Conservation (phyloP, 2,329 filamentous ascomycete species). For the Fusarium multiceps region DNA sequence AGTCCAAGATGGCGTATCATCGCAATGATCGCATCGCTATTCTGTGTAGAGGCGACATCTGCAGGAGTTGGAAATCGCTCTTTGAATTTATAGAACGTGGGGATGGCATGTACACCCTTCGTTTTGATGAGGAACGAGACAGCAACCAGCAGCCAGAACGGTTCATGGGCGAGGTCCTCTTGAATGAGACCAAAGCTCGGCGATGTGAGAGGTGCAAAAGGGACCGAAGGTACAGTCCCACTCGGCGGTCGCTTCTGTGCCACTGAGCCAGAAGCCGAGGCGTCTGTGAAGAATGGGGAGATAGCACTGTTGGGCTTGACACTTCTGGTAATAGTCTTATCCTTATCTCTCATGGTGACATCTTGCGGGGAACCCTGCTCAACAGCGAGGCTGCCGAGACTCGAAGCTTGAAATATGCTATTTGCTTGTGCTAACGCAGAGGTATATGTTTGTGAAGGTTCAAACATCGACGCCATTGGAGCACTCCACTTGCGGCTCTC, state of each 20-base stretch:
- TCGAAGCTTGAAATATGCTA: neutral
- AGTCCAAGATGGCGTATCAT: slow-evolving; percentile 79
- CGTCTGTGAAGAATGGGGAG: slow-evolving; percentile 51
- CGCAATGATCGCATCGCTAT: slow-evolving; percentile 62
- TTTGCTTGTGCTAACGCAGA: slow-evolving; percentile 5
- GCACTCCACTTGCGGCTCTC: slow-evolving; percentile 30
- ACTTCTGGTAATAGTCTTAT: neutral
- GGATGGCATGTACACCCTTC: slow-evolving; percentile 77
- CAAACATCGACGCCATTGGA: slow-evolving; percentile 3
- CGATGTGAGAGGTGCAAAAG: slow-evolving; percentile 74
- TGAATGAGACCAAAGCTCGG: slow-evolving; percentile 82
- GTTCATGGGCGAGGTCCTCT: slow-evolving; percentile 78
- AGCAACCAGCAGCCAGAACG: slow-evolving; percentile 84
- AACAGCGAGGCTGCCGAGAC: neutral
- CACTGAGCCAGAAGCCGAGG: slow-evolving; percentile 15
- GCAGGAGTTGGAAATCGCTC: slow-evolving; percentile 73
- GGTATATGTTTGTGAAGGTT: slow-evolving; percentile 7
- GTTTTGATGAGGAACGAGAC: slow-evolving; percentile 89
- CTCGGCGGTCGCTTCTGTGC: slow-evolving; percentile 51
- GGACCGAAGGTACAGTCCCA: slow-evolving; percentile 64
- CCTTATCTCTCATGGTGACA: slow-evolving; percentile 7
- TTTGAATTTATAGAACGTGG: slow-evolving; percentile 77
- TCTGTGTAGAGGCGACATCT: slow-evolving; percentile 67
- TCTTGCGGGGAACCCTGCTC: slow-evolving; percentile 22
- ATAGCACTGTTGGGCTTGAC: slow-evolving; percentile 27